Conservation (phyloP, 169 alveolate species). For the Neospora caninum region DNA sequence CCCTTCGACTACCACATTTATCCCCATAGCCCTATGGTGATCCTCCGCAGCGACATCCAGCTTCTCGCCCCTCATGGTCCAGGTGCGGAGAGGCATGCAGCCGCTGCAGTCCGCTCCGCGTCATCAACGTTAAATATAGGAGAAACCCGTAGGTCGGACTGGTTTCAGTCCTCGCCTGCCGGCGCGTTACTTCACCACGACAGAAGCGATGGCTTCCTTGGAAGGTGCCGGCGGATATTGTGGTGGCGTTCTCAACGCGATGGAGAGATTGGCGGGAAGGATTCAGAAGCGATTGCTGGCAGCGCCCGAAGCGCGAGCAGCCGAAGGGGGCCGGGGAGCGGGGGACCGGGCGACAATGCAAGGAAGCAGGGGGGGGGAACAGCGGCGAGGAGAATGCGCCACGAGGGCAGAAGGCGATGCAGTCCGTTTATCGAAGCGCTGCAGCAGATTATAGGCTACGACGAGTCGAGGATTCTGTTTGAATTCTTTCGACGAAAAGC, state of each 20-base stretch:
- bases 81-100: not conserved
- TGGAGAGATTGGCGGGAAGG: too few relatives aligned
- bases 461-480: not conserved
- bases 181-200: not conserved
- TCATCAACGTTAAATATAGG: not conserved
- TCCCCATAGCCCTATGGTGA: conserved; percentile 67
- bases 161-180: not conserved
- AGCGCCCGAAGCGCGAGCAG: not conserved
- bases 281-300: not conserved
- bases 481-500: conserved; percentile 1
- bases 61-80: not conserved
- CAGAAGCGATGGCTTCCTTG: too few relatives aligned
- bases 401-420: not conserved
- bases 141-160: not conserved
- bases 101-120: not conserved
- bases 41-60: conserved; percentile 51
- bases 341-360: not conserved
- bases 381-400: not conserved
- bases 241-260: too few relatives aligned
- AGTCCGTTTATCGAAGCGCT: conserved; percentile 2
- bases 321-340: not conserved
- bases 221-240: too few relatives aligned
- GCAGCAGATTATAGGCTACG: not conserved
- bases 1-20: conserved; percentile 62
- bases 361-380: not conserved